Percentiles rank a stretch among this genome's conserved stretches.
These are phyloP conservation scores for Rhodotorula graminis DNA, from an alignment of 768 basidiomycete species.

Conservation along the genomic window DNA sequence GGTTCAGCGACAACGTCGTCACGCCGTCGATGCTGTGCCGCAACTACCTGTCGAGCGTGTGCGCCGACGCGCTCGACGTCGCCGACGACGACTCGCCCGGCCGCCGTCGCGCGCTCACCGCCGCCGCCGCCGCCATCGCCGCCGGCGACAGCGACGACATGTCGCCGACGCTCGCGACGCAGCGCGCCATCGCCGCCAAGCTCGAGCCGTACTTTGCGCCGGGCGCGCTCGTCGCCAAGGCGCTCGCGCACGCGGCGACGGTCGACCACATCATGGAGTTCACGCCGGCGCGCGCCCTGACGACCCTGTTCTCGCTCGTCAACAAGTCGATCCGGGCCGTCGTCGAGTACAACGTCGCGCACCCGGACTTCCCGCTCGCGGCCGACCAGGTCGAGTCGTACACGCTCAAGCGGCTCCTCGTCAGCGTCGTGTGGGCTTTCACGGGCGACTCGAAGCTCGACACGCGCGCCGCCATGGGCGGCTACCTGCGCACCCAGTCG, in stretches of 20 bases:
- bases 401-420: constrained; percentile 77
- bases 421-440: constrained; percentile 96
- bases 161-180: constrained; percentile 55
- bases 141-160: constrained; percentile 5
- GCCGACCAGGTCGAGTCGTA: constrained; percentile 83
- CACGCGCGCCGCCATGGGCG: constrained; percentile 79
- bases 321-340: constrained; percentile 93
- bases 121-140: neutral
- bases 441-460: constrained; percentile 93
- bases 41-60: constrained; percentile 75
- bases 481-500: constrained; percentile 75
- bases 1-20: constrained; percentile 97
- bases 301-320: constrained; percentile 91
- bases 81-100: constrained; percentile 62
- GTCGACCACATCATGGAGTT: constrained; percentile 99
- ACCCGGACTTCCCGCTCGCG: constrained; percentile 86
- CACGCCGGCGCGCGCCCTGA: constrained; percentile 80
- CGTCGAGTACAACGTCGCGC: constrained; percentile 89
- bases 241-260: constrained; percentile 71
- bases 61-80: constrained; percentile 70
- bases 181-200: constrained; percentile 58
- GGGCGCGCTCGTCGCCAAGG: constrained; percentile 72
- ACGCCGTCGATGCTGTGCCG: constrained; percentile 85
- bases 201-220: constrained; percentile 70
- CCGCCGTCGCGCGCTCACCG: neutral